A percentile compares a stretch with the other conserved stretches of the same genome.
Evolutionary conservation across 225 moss, liverwort and hornwort genomes (phyloP).

Genomic region (Polytrichum commune): DNA sequence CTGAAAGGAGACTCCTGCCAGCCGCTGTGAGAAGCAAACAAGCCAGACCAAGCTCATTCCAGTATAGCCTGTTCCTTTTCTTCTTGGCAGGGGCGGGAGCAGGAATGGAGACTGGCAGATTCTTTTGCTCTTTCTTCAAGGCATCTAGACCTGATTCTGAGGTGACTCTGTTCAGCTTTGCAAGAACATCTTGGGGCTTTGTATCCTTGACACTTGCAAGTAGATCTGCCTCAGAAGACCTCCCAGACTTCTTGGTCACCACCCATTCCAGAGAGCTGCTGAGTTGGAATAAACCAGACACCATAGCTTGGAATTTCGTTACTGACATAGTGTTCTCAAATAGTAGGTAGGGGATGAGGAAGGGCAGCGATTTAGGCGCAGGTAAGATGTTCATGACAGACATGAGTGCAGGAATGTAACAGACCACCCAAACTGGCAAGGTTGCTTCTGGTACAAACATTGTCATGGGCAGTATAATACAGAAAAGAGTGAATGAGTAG

Average conservation of each 20-base stretch:
- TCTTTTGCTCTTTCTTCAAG: slow-evolving; percentile 31
- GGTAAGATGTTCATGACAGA: slow-evolving; percentile 63
- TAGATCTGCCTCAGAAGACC: slow-evolving; percentile 54
- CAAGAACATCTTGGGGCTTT: slow-evolving; percentile 36
- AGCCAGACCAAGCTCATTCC: slow-evolving; percentile 62
- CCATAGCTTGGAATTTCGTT: slow-evolving; percentile 67
- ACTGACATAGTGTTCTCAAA: slow-evolving; percentile 73
- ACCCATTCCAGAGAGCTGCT: slow-evolving; percentile 64
- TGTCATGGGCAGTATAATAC: slow-evolving; percentile 56
- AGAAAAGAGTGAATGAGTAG: slow-evolving; percentile 65
- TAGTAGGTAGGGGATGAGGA: slow-evolving; percentile 54
- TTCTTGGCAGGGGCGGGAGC: slow-evolving; percentile 26
- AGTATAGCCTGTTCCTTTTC: slow-evolving; percentile 53
- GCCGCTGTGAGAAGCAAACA: slow-evolving; percentile 59
- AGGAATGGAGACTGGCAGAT: slow-evolving; percentile 24
- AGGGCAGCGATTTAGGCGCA: slow-evolving; percentile 47
- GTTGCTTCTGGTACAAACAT: slow-evolving; percentile 65
- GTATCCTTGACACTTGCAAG: slow-evolving; percentile 30
- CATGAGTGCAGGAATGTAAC: slow-evolving; percentile 60
- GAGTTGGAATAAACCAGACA: slow-evolving; percentile 57
- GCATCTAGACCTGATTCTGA: slow-evolving; percentile 50
- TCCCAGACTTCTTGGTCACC: slow-evolving; percentile 60
- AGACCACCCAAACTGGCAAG: slow-evolving; percentile 62
- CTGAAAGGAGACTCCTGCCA: slow-evolving; percentile 49
- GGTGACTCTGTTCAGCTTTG: slow-evolving; percentile 30